Conservation (phyloP, 169 alveolate species). For the Plasmodium reichenowi region DNA sequence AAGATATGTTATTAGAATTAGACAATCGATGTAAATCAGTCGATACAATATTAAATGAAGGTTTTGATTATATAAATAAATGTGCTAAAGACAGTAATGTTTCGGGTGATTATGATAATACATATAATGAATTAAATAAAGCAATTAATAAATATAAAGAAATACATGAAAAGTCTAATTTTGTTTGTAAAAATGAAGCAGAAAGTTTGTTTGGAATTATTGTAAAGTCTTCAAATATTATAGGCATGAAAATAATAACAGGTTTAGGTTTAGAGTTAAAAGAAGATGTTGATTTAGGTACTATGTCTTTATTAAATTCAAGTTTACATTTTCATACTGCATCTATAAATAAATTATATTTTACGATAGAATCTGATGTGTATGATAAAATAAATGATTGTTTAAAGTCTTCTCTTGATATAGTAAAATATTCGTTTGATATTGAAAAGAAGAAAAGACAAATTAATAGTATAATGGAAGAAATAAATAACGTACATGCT, state of each 20-base stretch:
- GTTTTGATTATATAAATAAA: not conserved
- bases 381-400: slow-evolving; percentile 6
- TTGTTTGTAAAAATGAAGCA: slow-evolving; percentile 15
- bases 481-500: slow-evolving; percentile 10
- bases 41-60: not conserved
- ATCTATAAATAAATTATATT: slow-evolving; percentile 11
- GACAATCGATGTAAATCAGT: slow-evolving; percentile 12
- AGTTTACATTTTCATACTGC: not conserved
- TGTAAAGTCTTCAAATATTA: slow-evolving; percentile 22
- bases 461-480: slow-evolving; percentile 10
- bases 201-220: slow-evolving; percentile 31
- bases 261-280: slow-evolving; percentile 11
- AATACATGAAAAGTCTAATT: not conserved
- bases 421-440: slow-evolving; percentile 23
- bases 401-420: slow-evolving; percentile 4
- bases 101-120: not conserved
- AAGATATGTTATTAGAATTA: slow-evolving; percentile 5
- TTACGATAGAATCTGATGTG: not conserved
- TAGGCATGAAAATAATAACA: slow-evolving; percentile 41
- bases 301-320: slow-evolving; percentile 1
- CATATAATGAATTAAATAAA: not conserved
- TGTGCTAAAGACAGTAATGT: not conserved
- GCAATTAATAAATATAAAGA: slow-evolving; percentile 17
- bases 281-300: slow-evolving; percentile 9
- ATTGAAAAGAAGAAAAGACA: slow-evolving; percentile 12